Conservation (phyloP, 1,139 yeast genomes). For the Debaryomycetaceae sp. region DNA sequence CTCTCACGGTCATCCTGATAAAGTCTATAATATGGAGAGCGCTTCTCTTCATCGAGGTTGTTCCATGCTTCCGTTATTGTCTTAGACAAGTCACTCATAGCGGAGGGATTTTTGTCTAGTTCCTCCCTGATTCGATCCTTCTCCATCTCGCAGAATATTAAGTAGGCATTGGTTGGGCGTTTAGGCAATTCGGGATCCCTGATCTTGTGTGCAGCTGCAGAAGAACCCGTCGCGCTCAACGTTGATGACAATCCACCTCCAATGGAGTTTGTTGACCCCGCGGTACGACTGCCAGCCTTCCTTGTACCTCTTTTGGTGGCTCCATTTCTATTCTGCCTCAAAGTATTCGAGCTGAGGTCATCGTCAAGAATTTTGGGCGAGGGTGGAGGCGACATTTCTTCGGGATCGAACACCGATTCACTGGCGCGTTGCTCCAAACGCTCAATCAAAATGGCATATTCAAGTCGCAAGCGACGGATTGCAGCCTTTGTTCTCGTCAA, state of each 20-base stretch:
- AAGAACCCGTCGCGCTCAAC: constrained; percentile 11
- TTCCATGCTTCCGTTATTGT: constrained; percentile 89
- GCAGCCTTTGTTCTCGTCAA: constrained; percentile 74
- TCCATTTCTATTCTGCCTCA: too few species aligned
- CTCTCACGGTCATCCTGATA: constrained; percentile 79
- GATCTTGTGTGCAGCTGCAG: constrained; percentile 23
- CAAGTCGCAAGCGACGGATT: constrained; percentile 75
- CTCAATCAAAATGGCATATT: constrained; percentile 76
- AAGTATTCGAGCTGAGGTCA: constrained; percentile 18
- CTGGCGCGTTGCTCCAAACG: constrained; percentile 61
- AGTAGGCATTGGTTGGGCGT: constrained; percentile 85
- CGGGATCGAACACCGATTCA: constrained; percentile 29
- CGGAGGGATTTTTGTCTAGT: constrained; percentile 36
- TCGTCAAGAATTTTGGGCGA: constrained; percentile 35
- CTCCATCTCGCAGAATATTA: constrained; percentile 82
- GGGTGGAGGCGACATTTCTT: constrained; percentile 43
- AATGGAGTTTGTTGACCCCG: constrained; percentile 7
- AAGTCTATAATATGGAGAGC: constrained; percentile 70
- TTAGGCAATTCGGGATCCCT: constrained; percentile 85
- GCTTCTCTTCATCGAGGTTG: constrained; percentile 59
- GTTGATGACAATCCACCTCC: too few species aligned
- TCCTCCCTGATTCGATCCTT: constrained; percentile 67
- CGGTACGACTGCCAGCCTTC: constrained; percentile 14
- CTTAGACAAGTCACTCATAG: constrained; percentile 58
- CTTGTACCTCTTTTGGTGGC: constrained; percentile 19